Evolutionary conservation across 192 early-diverging fungal genomes (phyloP).

Genomic region (Umbelopsis isabellina): DNA sequence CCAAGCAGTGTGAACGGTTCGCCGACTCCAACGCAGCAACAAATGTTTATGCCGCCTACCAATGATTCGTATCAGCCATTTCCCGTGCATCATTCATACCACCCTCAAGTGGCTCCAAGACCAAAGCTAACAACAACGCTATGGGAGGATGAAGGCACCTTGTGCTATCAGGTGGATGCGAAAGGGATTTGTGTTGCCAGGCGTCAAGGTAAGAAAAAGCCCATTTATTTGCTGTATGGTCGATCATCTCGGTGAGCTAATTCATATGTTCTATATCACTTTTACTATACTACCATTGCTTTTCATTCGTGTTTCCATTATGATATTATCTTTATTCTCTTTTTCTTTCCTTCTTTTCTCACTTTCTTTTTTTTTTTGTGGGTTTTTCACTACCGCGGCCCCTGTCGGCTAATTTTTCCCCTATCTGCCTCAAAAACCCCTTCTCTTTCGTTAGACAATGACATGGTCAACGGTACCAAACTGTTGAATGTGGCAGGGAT

Average conservation of each 20-base stretch:
- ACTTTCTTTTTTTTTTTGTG: neutral
- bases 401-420: slow-evolving; percentile 20
- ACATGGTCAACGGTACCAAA: slow-evolving; percentile 75
- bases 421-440: slow-evolving; percentile 14
- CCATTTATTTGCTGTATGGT: neutral
- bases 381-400: neutral
- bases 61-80: slow-evolving; percentile 3
- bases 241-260: neutral
- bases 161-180: slow-evolving; percentile 68
- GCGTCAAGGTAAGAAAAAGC: slow-evolving; percentile 46
- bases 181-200: slow-evolving; percentile 65
- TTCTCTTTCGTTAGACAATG: slow-evolving; percentile 55
- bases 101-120: slow-evolving; percentile 20
- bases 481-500: slow-evolving; percentile 70
- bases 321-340: neutral
- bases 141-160: slow-evolving; percentile 72
- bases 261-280: neutral
- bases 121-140: slow-evolving; percentile 54
- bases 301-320: neutral
- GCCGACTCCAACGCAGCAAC: slow-evolving; percentile 16
- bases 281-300: neutral
- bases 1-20: slow-evolving; percentile 17
- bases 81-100: slow-evolving; percentile 10
- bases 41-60: slow-evolving; percentile 13
- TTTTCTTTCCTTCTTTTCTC: neutral